These are phyloP conservation scores for Austroboletus olivaceoglutinosus DNA, from an alignment of 1,284 basidiomycete species.

Conservation along the genomic window DNA sequence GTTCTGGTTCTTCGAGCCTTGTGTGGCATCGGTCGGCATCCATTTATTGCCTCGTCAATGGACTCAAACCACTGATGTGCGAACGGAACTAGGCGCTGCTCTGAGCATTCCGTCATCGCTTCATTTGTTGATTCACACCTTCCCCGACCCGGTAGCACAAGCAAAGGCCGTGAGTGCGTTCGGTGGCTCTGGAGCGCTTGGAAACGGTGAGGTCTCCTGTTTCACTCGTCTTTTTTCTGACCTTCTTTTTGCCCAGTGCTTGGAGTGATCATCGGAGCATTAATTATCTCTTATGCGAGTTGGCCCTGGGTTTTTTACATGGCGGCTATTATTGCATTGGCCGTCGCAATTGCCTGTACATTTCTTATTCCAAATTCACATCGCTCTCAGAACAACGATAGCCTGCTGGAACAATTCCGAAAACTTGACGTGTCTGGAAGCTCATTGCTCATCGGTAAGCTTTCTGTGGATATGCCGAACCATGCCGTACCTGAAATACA, in stretches of 20 bases:
- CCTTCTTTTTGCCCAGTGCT: constrained; percentile 13
- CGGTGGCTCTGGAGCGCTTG: constrained; percentile 40
- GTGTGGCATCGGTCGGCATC: constrained; percentile 34
- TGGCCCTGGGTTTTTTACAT: constrained; percentile 41
- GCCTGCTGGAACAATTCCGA: too few relatives aligned
- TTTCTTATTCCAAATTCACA: constrained; percentile 37
- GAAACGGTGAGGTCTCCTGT: constrained; percentile 21
- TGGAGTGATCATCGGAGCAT: constrained; percentile 34
- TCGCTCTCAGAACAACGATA: constrained; percentile 33
- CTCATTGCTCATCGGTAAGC: constrained; percentile 31
- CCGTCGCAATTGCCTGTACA: constrained; percentile 27
- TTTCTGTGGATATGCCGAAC: background rate
- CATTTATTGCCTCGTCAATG: background rate
- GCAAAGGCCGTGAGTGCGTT: constrained; percentile 44
- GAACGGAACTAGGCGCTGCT: constrained; percentile 19
- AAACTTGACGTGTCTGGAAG: constrained; percentile 31
- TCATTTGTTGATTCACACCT: constrained; percentile 41
- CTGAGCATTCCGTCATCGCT: constrained; percentile 45
- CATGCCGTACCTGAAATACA: background rate
- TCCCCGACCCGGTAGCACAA: constrained; percentile 40
- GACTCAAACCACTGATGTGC: background rate
- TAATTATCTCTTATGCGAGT: constrained; percentile 31
- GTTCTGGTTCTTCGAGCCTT: constrained; percentile 42
- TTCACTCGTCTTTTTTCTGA: background rate
- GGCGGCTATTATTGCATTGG: constrained; percentile 34